Base-by-base conservation (phyloP, 108 stramenopile species). In the Hondaea fermentalgiana region DNA sequence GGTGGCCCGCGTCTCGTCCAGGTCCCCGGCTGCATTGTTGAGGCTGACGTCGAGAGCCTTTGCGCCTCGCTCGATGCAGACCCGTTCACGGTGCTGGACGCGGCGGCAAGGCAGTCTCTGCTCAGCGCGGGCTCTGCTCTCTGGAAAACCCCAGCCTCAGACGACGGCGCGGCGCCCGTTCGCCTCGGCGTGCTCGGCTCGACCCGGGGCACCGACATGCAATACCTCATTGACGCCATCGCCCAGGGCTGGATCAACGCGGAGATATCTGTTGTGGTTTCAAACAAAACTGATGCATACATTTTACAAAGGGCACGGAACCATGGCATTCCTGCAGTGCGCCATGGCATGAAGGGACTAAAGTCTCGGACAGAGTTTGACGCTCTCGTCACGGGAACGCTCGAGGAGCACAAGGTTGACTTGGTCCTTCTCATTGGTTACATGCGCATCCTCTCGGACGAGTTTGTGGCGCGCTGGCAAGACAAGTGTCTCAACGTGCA, bases 381-480 rank as follows among this genome's bases (percentile, higher is more conserved):
- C 92, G 96, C 96, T 3, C 96, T 97, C 89, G 97, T 97, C 87
- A 97, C 97, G 4, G 92, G 94, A 10, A 94, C 92, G n/a, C 91
- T 99, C 72, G 93, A 95, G 47, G 96, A 93, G 29, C 96, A 96
- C 53, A 98, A 97, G 44, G 97, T 94, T 5, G 97, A 98, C 72
- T 94, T 97, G 60, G 95, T 99, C 42, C 90, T 99, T 49, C 93
- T 96, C 87, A 96, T 99, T n/a, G 99, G 99, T 44, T 99, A 98
- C 97, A 99, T 99, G 99, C 93, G 97, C 59, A 99, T 99, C 91
- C 87, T 99, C 35, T 97, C 97, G 10, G 93, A 93, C 83, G 89
- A 93, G 43, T 97, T 99, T 89, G 94, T 94, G 87, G 96, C 95
- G 57, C 94, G 97, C 28, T 99, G 97, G 92, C 93, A 96, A 57